Base-by-base conservation (phyloP, 805 yeast species). In the Yamadazyma sp. region DNA sequence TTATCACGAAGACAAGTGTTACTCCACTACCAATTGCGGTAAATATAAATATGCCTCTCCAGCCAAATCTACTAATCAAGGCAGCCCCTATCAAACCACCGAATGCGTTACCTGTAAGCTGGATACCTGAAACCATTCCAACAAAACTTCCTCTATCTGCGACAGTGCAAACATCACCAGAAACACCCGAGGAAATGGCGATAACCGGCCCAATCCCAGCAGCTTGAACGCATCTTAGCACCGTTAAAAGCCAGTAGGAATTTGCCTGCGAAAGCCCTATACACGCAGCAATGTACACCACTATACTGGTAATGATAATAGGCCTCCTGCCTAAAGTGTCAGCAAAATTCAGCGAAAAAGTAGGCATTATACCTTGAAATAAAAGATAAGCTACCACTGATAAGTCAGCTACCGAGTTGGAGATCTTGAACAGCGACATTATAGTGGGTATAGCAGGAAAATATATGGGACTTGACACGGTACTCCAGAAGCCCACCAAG, bases 1-100 rank as follows among this genome's bases (percentile, higher is more conserved):
- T 31, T 5, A 44, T 6, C 3, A 49, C 41, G 11, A 55, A 18
- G 1, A 55, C 20, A 13, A 55, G 45, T 3, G 77, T 65, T 2
- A 57, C 41, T 3, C 82, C 82, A 20, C 82, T 75, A 7, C 83
- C 78, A 18, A 83, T 79, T 1, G 84, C 78, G 35, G 84, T 59
- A 45, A 88, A 84, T 78, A 87, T 78, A 49, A 84, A 84, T n/a
- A 82, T 75, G 0, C 88, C 77, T 48, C 90, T 69, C 95, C 96
- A 88, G 13, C 52, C 44, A 34, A 52, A 53, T 17, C 25, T 28
- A 15, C 49, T 44, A 5, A 63, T 47, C 13, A 77, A 68, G 3
- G 76, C 68, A 66, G 85, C 54, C 5, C 64, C 64, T 15, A 87
- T 62, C n/a, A 89, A 61, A 0, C 95, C 87, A 8, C 95, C 91